phyloP scores from a whole-genome alignment of 2,329 filamentous ascomycete species.

The Orbilia javanica region DNA sequence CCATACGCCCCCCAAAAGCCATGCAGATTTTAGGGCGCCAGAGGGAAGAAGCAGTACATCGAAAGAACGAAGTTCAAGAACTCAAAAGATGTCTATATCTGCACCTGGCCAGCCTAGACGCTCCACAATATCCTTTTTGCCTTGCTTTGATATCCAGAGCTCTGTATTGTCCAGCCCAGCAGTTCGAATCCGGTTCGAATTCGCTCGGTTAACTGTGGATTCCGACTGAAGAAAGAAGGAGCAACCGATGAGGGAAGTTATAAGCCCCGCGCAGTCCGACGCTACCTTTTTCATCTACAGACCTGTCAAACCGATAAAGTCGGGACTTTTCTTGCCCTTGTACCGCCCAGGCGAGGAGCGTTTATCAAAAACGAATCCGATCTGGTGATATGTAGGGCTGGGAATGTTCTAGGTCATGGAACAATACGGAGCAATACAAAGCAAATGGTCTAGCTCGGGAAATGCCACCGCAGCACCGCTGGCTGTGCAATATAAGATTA shows the following conservation, averaged over 20 bases:
- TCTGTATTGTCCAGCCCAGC: background rate
- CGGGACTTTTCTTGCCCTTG: background rate
- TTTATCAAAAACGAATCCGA: slow-evolving; percentile 19
- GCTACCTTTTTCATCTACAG: slow-evolving; percentile 29
- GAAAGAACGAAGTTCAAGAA: too few species aligned
- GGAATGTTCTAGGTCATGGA: slow-evolving; percentile 7
- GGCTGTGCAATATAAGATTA: background rate
- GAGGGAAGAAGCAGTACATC: background rate
- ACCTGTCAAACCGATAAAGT: slow-evolving; percentile 45
- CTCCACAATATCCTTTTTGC: too few species aligned
- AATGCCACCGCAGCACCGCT: background rate
- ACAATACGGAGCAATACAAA: background rate
- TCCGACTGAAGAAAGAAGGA: slow-evolving; percentile 21
- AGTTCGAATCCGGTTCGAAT: background rate
- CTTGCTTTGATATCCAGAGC: slow-evolving; percentile 3
- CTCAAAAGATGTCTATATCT: background rate
- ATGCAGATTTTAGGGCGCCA: background rate
- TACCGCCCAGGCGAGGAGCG: slow-evolving; percentile 20
- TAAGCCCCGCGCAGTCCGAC: slow-evolving; percentile 26
- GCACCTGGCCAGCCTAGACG: background rate
- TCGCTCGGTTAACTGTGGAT: slow-evolving; percentile 11
- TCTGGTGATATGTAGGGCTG: slow-evolving; percentile 3
- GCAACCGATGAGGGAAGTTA: slow-evolving; percentile 19
- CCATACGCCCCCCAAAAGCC: too few species aligned
- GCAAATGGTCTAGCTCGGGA: background rate